Base-by-base conservation (phyloP, 495 filamentous ascomycete genomes). In the Talaromyces liani region DNA sequence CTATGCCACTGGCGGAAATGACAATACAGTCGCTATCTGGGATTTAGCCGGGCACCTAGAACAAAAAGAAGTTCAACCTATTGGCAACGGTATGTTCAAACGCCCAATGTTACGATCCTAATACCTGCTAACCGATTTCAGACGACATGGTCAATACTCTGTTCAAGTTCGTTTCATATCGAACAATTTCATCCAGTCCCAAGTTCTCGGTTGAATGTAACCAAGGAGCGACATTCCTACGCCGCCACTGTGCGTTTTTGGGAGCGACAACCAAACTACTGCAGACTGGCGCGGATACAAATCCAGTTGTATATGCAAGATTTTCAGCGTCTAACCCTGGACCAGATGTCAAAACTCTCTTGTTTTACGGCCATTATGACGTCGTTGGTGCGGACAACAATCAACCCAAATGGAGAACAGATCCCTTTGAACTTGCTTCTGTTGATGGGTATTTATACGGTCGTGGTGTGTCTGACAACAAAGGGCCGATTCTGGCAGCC, bases 331-430 rank as follows among this genome's bases (percentile, higher is more conserved):
- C 76, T 1, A 72, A 75, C 2, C 29, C 73, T 2, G 64, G 76
- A 0, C 74, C 91, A 83, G 70, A 83, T 73, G 83, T 91, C 24
- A 96, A 93, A 75, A 92, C 89, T 0, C 89, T 97, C 36, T 79
- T 98, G 14, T 98, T 98, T 73, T 98, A 98, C 72, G 95, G 95
- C 3, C 94, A 98, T 67, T 98, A 98, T 75, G 94, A 98, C 64
- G 91, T 98, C n/a, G 92, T 98, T n/a, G 84, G 90, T 20, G 94
- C 95, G 0, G 91, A 95, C 62, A 86, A 88, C 34, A 87, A 88
- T 61, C 82, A 83, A 49, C 70, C 77, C 34, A 90, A 89, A 65
- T 98, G 94, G 94, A 85, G 85, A 60, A 84, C 85, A 7, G 89
- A 96, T 65, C 95, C 94, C 0, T 98, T 96, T 70, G 83, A 88